Percentiles rank a stretch among this genome's conserved stretches.
Conservation (phyloP, 129 eudicot genomes). For the Ambrosia trifida region DNA sequence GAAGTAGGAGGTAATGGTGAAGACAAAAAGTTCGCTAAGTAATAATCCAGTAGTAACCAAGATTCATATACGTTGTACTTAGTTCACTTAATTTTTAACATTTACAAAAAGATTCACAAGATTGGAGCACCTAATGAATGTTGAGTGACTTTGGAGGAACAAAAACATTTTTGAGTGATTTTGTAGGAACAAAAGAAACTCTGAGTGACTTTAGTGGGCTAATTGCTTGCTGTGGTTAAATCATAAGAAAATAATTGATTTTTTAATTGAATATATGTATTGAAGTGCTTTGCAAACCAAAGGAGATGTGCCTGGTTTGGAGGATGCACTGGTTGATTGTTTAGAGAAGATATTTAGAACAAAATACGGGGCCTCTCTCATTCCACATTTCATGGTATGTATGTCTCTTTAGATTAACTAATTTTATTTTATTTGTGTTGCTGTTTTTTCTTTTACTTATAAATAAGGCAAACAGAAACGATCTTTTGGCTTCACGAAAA, state of each 20-base stretch:
- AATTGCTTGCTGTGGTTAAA: too few relatives aligned
- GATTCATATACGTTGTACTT: too few relatives aligned
- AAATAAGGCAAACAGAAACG: not conserved
- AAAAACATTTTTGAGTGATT: too few relatives aligned
- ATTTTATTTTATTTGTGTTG: conserved; percentile 1
- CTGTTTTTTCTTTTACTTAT: not conserved
- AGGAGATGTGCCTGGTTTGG: conserved; percentile 71
- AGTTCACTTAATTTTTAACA: too few relatives aligned
- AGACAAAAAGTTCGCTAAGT: too few relatives aligned
- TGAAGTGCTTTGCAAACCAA: conserved; percentile 81
- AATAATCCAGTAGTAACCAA: too few relatives aligned
- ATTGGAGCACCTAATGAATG: too few relatives aligned
- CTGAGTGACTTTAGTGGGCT: too few relatives aligned
- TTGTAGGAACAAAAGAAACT: too few relatives aligned
- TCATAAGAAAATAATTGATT: not conserved
- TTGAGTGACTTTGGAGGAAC: too few relatives aligned
- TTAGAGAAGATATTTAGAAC: conserved; percentile 83
- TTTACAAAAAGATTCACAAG: too few relatives aligned
- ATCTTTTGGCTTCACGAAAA: not conserved
- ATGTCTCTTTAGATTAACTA: not conserved
- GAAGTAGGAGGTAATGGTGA: too few relatives aligned
- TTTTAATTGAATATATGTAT: not conserved
- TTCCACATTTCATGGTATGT: conserved; percentile 84
- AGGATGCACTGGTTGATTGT: conserved; percentile 63
- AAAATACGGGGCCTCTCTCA: conserved; percentile 85